Conservation (phyloP, 306 rosid species). For the Cucumis hystrix region DNA sequence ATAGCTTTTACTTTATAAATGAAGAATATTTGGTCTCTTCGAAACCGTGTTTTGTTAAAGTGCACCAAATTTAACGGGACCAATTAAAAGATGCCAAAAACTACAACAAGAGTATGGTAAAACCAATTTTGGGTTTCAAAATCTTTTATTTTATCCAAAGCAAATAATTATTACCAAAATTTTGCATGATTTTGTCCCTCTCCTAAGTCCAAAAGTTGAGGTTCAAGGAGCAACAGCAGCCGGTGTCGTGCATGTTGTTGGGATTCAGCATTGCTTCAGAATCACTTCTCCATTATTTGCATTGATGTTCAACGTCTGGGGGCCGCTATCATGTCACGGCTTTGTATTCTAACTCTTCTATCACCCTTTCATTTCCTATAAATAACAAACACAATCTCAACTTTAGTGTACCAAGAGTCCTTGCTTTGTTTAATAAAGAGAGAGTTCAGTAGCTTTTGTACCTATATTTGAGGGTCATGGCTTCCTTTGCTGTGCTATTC, state of each 20-base stretch:
- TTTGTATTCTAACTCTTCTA: neutral
- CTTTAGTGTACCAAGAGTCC: neutral
- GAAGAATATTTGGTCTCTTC: neutral
- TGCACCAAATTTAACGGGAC: neutral
- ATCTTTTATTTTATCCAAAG: conserved; percentile 8
- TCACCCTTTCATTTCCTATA: neutral
- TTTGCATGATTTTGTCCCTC: conserved; percentile 4
- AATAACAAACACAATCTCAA: neutral
- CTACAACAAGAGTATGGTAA: neutral
- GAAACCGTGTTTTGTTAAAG: conserved; percentile 5
- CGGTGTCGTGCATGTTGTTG: conserved; percentile 3
- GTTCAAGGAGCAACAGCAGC: conserved; percentile 1
- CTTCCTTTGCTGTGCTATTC: conserved; percentile 20
- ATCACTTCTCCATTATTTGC: conserved; percentile 28
- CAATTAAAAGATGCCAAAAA: neutral
- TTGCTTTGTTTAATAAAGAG: neutral
- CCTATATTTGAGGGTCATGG: conserved; percentile 22
- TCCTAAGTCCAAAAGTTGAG: neutral
- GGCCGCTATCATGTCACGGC: conserved; percentile 16
- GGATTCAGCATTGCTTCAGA: conserved; percentile 36
- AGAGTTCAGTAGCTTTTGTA: neutral
- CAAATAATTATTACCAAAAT: conserved; percentile 7
- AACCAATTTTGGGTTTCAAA: neutral
- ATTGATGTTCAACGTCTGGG: conserved; percentile 24
- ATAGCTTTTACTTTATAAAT: neutral